Evolutionary conservation across 306 rosid genomes (phyloP), one percentile per base, ranked within the genome.

Genomic region (Sphenostylis stenocarpa): DNA sequence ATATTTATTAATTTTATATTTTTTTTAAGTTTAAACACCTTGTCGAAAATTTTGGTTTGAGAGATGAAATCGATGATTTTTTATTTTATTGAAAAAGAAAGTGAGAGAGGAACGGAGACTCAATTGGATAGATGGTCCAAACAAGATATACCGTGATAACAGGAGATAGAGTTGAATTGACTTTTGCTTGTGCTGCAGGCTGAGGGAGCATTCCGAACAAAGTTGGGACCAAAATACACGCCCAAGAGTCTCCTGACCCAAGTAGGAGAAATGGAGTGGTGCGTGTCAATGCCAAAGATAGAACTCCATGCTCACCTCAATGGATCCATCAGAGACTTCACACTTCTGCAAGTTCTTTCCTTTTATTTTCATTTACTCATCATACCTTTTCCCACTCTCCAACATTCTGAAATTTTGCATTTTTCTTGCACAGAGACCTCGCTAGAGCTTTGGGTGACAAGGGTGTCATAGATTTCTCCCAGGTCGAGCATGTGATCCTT

Each of bases 261-360:
- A 29, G 34, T 4, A 64, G 31, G 33, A 67, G 72, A 78, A 67
- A 90, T 91, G 97, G 98, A 94, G 73, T 77, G 79, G 80, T 91
- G 90, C 73, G 67, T 63, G 68, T 87, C 96, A 84, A 77, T 94
- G 85, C 96, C 98, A 31, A 94, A 94, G 85, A 83, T 91, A 63
- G 98, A 94, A 72, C 88, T 94, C 4, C 97, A 94, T 74, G 98
- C 97, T 69, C 98, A 94, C 79, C 97, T 91, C 76, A 94, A 94
- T 77, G 98, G 98, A 83, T 94, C 97, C 58, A 89, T 92, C 61
- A 86, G 98, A 86, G 90, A 91, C 84, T 83, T 88, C 33, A 94
- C 98, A 6, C 84, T 94, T 21, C 82, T 91, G 98, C 91, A 60
- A 64, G 73, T 65, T 16, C 29, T 26, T 19, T 24, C 15, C 49